A percentile compares a stretch with the other conserved stretches of the same genome.
Evolutionary conservation across 371 early-diverging fungal genomes (phyloP).

Genomic region (Gilbertella persicaria): DNA sequence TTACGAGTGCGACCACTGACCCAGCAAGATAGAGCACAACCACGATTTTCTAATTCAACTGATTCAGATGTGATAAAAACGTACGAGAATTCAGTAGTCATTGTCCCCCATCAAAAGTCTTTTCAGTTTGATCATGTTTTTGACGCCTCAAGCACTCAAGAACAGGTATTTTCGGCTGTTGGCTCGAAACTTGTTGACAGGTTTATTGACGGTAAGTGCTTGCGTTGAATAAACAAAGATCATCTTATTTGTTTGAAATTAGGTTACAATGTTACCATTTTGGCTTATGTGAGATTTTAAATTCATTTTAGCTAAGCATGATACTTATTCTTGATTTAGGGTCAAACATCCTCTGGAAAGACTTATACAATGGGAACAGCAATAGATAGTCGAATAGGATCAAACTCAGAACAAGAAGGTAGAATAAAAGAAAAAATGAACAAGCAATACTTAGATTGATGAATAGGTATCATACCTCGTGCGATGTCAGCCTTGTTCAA

Average conservation of each 20-base stretch:
- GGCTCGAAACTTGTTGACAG: conserved; percentile 76
- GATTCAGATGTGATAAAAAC: conserved; percentile 46
- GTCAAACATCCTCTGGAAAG: conserved; percentile 96
- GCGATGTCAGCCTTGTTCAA: conserved; percentile 81
- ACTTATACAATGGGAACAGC: conserved; percentile 98
- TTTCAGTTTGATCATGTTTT: conserved; percentile 85
- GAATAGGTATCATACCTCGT: conserved; percentile 86
- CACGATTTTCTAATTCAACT: conserved; percentile 44
- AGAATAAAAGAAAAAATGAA: not conserved
- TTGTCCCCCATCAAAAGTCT: conserved; percentile 54
- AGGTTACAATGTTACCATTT: conserved; percentile 93
- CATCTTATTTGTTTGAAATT: conserved; percentile 5
- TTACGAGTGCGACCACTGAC: conserved; percentile 62
- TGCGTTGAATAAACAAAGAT: not conserved
- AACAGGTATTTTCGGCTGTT: conserved; percentile 70
- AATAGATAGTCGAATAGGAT: conserved; percentile 56
- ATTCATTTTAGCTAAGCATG: not conserved
- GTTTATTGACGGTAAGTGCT: conserved; percentile 80
- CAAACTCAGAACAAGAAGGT: conserved; percentile 56
- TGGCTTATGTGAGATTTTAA: conserved; percentile 84
- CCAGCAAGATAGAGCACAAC: conserved; percentile 46
- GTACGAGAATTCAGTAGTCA: conserved; percentile 38
- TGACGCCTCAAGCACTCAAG: conserved; percentile 67
- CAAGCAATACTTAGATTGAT: not conserved
- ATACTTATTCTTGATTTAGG: conserved; percentile 26